Conservation (phyloP, 805 yeast genomes). For the Suhomyces faveliae region DNA sequence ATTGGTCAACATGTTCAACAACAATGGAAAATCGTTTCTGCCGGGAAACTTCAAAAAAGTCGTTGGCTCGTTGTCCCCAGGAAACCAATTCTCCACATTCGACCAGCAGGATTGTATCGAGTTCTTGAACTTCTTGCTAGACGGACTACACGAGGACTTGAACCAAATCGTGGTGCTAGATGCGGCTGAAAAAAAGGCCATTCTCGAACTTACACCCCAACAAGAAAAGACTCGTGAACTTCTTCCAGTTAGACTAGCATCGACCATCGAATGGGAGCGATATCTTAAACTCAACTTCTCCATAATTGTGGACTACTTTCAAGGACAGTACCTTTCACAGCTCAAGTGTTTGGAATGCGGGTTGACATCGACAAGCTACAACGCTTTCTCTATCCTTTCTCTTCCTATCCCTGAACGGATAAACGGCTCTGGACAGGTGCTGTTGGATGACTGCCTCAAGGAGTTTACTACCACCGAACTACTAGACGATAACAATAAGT, state of each 20-base stretch:
- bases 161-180: constrained; percentile 53
- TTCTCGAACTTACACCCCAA: constrained; percentile 49
- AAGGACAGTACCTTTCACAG: constrained; percentile 85
- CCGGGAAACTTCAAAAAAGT: constrained; percentile 67
- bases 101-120: constrained; percentile 89
- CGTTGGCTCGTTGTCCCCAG: constrained; percentile 63
- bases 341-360: constrained; percentile 71
- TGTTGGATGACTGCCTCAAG: constrained; percentile 65
- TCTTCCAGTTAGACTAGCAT: constrained; percentile 74
- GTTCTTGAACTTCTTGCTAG: constrained; percentile 70
- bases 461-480: constrained; percentile 75
- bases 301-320: constrained; percentile 74
- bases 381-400: constrained; percentile 74
- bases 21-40: constrained; percentile 47
- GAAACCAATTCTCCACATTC: constrained; percentile 55
- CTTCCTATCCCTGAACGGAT: constrained; percentile 68
- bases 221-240: constrained; percentile 74
- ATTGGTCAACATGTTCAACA: constrained; percentile 51
- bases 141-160: constrained; percentile 79
- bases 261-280: constrained; percentile 90
- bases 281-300: constrained; percentile 78
- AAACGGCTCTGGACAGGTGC: constrained; percentile 20
- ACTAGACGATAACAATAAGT: constrained; percentile 73
- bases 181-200: constrained; percentile 31
- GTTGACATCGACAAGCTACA: constrained; percentile 80